Conservation (phyloP, 192 early-diverging fungal species). For the Dissophora globulifera region DNA sequence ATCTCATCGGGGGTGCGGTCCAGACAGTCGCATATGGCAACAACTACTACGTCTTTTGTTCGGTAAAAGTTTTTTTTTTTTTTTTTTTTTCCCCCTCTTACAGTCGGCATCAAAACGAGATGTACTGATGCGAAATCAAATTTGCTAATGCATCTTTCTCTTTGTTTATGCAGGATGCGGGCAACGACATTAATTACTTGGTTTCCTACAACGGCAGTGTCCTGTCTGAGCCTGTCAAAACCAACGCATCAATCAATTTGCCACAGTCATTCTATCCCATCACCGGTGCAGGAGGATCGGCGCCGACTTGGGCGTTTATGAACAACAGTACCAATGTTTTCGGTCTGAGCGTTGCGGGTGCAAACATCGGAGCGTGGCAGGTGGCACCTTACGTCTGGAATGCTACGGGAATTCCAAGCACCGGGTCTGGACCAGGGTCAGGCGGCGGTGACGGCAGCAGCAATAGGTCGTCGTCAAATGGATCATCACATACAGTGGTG, state of each 20-base stretch:
- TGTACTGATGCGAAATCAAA: too few species aligned
- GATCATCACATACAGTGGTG: not conserved
- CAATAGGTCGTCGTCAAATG: not conserved
- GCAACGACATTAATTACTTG: constrained; percentile 1
- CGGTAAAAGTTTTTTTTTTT: too few species aligned
- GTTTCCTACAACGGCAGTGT: constrained; percentile 2
- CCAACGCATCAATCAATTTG: not conserved
- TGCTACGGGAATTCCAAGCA: not conserved
- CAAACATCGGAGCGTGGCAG: constrained; percentile 8
- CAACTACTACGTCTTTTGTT: constrained; percentile 13
- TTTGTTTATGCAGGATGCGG: not conserved
- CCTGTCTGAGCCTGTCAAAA: not conserved
- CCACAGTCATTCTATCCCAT: constrained; percentile 11
- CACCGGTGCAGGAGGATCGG: not conserved
- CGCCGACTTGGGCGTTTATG: constrained; percentile 18
- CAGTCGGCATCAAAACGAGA: too few species aligned
- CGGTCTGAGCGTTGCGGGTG: constrained; percentile 1
- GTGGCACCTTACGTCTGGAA: not conserved
- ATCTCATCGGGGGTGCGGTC: not conserved
- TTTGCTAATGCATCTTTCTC: too few species aligned
- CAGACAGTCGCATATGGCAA: not conserved
- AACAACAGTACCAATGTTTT: not conserved
- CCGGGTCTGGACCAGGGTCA: constrained; percentile 5
- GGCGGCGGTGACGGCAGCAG: not conserved
- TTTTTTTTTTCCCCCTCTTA: too few species aligned